Evolutionary conservation across 805 yeast genomes (phyloP).

Genomic region (Candida quercuum): DNA sequence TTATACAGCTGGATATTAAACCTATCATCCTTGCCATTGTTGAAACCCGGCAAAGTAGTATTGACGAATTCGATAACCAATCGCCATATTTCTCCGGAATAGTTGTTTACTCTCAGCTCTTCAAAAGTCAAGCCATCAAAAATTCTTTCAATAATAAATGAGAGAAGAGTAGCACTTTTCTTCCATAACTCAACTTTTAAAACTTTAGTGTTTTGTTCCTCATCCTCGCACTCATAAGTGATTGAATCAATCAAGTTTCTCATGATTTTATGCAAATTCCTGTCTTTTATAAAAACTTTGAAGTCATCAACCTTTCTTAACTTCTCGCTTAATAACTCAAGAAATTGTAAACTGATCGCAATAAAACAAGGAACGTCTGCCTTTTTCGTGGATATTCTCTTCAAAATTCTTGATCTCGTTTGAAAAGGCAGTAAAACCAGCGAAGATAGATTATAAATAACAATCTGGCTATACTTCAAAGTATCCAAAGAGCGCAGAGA

Average conservation of each 20-base stretch:
- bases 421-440: slow-evolving; percentile 57
- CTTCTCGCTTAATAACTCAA: slow-evolving; percentile 34
- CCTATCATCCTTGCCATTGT: slow-evolving; percentile 32
- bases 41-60: slow-evolving; percentile 31
- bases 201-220: slow-evolving; percentile 7
- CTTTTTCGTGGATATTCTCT: slow-evolving; percentile 39
- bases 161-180: slow-evolving; percentile 38
- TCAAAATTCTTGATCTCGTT: slow-evolving; percentile 50
- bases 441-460: slow-evolving; percentile 49
- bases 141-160: slow-evolving; percentile 27
- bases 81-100: slow-evolving; percentile 29
- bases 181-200: slow-evolving; percentile 45
- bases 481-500: slow-evolving; percentile 33
- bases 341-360: slow-evolving; percentile 48
- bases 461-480: slow-evolving; percentile 35
- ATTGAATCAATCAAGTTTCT: slow-evolving; percentile 50
- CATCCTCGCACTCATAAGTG: slow-evolving; percentile 34
- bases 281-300: slow-evolving; percentile 36
- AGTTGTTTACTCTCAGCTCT: slow-evolving; percentile 6
- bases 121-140: slow-evolving; percentile 16
- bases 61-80: slow-evolving; percentile 36
- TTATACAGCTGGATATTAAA: slow-evolving; percentile 42
- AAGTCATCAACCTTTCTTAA: slow-evolving; percentile 29
- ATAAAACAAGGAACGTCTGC: slow-evolving; percentile 57
- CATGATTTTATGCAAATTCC: slow-evolving; percentile 39